Evolutionary conservation across 192 early-diverging fungal species (phyloP).

Genomic region (Coemansia sp.): DNA sequence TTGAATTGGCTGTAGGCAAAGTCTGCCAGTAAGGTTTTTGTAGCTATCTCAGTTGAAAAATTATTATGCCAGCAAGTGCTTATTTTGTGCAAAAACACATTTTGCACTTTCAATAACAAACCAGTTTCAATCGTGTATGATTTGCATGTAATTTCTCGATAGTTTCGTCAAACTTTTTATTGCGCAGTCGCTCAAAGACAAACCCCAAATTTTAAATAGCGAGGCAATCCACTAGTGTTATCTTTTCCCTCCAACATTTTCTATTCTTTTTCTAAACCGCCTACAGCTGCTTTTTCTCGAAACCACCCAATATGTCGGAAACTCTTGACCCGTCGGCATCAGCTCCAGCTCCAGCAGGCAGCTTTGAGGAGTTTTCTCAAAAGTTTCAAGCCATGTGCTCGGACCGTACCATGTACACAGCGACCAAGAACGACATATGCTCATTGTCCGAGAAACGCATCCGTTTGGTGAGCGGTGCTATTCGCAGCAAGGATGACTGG

Average conservation of each 20-base stretch:
- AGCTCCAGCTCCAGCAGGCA: not conserved
- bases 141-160: conserved; percentile 1
- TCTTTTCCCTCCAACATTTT: not conserved
- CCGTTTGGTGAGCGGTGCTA: conserved; percentile 37
- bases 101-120: conserved; percentile 19
- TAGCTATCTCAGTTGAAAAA: no score
- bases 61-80: no score
- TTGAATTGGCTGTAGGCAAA: no score
- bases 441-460: conserved; percentile 37
- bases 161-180: not conserved
- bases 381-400: not conserved
- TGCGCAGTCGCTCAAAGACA: not conserved
- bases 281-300: not conserved
- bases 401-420: conserved; percentile 14
- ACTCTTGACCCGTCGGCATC: not conserved
- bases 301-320: not conserved
- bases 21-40: no score
- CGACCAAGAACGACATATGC: not conserved
- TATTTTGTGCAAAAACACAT: not conserved
- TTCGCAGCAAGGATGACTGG: conserved; percentile 59
- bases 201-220: not conserved
- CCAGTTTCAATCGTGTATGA: not conserved
- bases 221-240: not conserved
- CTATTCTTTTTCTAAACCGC: not conserved
- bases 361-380: conserved; percentile 8